These are phyloP conservation scores for Poterioochromonas sp. DNA, from an alignment of 352 stramenopile genomes.

Conservation along the genomic window DNA sequence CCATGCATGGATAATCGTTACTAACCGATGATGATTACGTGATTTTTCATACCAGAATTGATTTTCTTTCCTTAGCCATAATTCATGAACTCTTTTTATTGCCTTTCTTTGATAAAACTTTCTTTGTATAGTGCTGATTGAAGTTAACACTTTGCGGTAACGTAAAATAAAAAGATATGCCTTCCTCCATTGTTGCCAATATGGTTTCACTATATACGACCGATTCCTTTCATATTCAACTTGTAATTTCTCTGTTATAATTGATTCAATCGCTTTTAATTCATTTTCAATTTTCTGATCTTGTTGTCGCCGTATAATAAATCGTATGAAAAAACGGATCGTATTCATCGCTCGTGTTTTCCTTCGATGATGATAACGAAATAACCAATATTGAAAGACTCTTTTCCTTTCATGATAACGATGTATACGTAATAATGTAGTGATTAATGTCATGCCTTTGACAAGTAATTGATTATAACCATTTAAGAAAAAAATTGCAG, in stretches of 20 bases:
- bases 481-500: background rate
- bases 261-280: too few relatives aligned
- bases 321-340: background rate
- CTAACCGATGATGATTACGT: too few relatives aligned
- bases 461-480: slow-evolving; percentile 11
- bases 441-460: background rate
- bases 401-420: background rate
- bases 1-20: too few relatives aligned
- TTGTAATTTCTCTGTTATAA: too few relatives aligned
- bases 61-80: too few relatives aligned
- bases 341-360: background rate
- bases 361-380: background rate
- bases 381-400: background rate
- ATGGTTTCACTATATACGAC: too few relatives aligned
- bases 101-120: background rate
- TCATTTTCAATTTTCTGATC: too few relatives aligned
- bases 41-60: too few relatives aligned
- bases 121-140: background rate
- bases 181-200: background rate
- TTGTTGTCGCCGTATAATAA: too few relatives aligned
- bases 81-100: too few relatives aligned
- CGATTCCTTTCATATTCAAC: too few relatives aligned
- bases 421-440: background rate
- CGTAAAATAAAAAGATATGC: background rate
- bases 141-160: background rate